phyloP scores from a whole-genome alignment of 2,329 filamentous ascomycete genomes.

The Alternaria gansuensis region DNA sequence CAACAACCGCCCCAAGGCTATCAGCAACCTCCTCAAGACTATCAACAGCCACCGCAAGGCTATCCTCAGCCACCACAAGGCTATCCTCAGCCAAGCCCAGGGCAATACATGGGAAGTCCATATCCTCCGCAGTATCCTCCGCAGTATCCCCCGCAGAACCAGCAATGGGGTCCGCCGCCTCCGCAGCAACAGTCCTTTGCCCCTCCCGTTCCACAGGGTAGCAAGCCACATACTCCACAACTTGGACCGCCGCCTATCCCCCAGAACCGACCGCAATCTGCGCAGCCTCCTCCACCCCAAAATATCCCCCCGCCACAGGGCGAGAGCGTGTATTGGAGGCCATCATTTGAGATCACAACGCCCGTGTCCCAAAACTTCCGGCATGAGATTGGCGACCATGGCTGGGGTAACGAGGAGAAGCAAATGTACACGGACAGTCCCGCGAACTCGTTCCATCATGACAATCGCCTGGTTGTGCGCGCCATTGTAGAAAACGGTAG shows the following conservation, averaged over 20 bases:
- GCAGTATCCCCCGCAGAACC: conserved; percentile 25
- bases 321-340: conserved; percentile 61
- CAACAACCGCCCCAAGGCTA: conserved; percentile 22
- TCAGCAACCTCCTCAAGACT: conserved; percentile 18
- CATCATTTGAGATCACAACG: conserved; percentile 59
- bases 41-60: conserved; percentile 34
- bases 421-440: conserved; percentile 64
- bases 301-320: conserved; percentile 35
- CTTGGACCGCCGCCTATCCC: conserved; percentile 35
- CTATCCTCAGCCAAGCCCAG: conserved; percentile 19
- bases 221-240: conserved; percentile 43
- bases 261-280: conserved; percentile 39
- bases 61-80: conserved; percentile 21
- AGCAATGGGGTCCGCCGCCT: conserved; percentile 36
- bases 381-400: conserved; percentile 65
- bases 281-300: conserved; percentile 44
- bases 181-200: conserved; percentile 38
- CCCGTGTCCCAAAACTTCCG: conserved; percentile 63
- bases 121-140: conserved; percentile 36
- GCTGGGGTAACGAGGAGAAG: conserved; percentile 70
- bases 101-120: conserved; percentile 31
- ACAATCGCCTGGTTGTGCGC: conserved; percentile 63
- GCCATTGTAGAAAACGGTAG: conserved; percentile 57
- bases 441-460: conserved; percentile 64
- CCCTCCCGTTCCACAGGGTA: conserved; percentile 46